Base-by-base conservation (phyloP, 352 stramenopile genomes). In the Phytophthora colocasiae region DNA sequence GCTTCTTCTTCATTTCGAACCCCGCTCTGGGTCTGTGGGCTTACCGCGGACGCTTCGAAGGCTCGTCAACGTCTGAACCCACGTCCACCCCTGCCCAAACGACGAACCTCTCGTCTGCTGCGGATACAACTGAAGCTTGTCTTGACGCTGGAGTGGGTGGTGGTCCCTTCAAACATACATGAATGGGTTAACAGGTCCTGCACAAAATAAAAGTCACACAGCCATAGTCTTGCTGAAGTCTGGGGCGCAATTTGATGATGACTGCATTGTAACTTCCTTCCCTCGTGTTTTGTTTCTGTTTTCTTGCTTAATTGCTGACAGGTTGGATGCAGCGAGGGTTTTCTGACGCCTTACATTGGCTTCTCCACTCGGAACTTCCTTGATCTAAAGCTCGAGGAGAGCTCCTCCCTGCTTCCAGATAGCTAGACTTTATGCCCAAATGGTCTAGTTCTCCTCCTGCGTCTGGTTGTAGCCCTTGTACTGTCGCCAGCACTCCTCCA, bases 1-100 rank as follows among this genome's bases (percentile, higher is more conserved):
- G 92, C 38, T 98, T 98, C 72, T 99, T 95, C 78, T 99, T 96
- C 78, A 98, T 99, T 38, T 97, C 92, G 12, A 99, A 99, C 73
- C 97, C 97, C 6, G 95, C 97, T 14, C 75, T 99, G 22, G 97
- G 97, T 12, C 81, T 99, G 24, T 99, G 97, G 97, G 97, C 96
- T 47, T 95, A 89, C 47, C 81, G 87, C 44, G 86, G 88, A 36
- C 85, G 87, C 31, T 96, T 97, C 32, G 84, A 95, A 52, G 65
- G 71, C 40, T 91, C 78, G 0, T 62, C 69, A 27, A 34, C 39
- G 17, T 31, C 31, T 40, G 31, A 36, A 26, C 22, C 54, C n/a
- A 41, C 59, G 31, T 43, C 60, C 17, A 48, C 61, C 14, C 52
- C 55, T 38, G 22, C 58, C 39, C 3, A 77, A 71, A 34, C 82